A percentile compares a stretch with the other conserved stretches of the same genome.
These are phyloP conservation scores for Tinospora cordifolia DNA, from an alignment of 164 flowering plant species.

Conservation along the genomic window DNA sequence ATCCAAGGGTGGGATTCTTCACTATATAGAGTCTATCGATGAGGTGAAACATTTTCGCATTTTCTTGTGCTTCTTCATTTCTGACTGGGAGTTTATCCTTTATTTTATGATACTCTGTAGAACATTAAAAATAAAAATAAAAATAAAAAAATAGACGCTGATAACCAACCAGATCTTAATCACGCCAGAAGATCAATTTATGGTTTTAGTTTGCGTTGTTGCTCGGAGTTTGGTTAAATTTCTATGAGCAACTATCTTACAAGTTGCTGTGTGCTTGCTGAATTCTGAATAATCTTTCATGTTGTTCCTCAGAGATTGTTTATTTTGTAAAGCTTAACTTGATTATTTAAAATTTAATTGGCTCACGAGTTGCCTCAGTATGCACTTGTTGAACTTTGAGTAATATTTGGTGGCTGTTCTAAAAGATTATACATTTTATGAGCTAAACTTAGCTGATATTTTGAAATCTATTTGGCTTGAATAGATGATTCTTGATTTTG, in stretches of 20 bases:
- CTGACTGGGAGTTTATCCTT: background rate
- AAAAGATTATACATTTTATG: background rate
- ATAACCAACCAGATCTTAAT: background rate
- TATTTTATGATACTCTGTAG: background rate
- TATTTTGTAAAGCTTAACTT: too few species aligned
- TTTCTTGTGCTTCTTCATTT: background rate
- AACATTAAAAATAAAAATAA: background rate
- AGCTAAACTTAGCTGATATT: background rate
- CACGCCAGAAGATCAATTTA: background rate
- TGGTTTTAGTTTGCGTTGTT: background rate
- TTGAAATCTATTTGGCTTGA: constrained; percentile 11
- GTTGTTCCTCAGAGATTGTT: too few species aligned
- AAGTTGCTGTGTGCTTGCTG: background rate
- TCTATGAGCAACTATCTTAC: background rate
- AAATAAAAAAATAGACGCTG: too few species aligned
- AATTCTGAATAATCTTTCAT: too few species aligned
- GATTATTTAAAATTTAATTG: too few species aligned
- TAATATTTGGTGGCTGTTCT: background rate
- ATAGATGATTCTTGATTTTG: constrained; percentile 95
- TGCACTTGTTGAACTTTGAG: constrained; percentile 1
- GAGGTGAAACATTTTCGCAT: constrained; percentile 47
- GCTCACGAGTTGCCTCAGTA: too few species aligned
- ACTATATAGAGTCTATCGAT: constrained; percentile 78
- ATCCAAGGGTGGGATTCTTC: constrained; percentile 59
- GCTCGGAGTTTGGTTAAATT: background rate